phyloP scores from a whole-genome alignment of 176 grass and related monocot species.

The Oropetium thomaeum region DNA sequence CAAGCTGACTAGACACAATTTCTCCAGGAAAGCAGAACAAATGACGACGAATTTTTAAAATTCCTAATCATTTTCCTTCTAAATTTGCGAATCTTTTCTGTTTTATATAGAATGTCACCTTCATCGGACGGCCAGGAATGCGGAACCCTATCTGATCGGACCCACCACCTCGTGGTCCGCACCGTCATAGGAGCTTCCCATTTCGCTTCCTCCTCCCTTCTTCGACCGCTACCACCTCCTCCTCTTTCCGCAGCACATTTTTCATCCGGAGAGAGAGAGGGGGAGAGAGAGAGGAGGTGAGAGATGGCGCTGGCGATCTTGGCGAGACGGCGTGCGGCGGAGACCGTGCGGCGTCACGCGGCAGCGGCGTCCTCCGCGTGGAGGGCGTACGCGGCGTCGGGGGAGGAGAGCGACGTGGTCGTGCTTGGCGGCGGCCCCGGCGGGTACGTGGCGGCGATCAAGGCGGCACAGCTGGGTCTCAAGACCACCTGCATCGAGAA shows the following conservation, averaged over 20 bases:
- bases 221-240: background rate
- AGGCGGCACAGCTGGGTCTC: slow-evolving; percentile 90
- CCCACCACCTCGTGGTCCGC: background rate
- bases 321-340: slow-evolving; percentile 52
- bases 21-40: background rate
- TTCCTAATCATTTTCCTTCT: background rate
- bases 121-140: slow-evolving; percentile 1
- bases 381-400: slow-evolving; percentile 57
- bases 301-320: slow-evolving; percentile 63
- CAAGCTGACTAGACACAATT: too few relatives aligned
- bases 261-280: background rate
- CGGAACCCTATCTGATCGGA: background rate
- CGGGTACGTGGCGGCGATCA: slow-evolving; percentile 95
- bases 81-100: background rate
- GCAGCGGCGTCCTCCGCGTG: slow-evolving; percentile 20
- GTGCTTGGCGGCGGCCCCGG: slow-evolving; percentile 91
- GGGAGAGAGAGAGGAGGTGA: background rate
- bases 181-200: background rate
- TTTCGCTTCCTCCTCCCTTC: slow-evolving; percentile 1
- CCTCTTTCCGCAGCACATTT: background rate
- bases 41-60: background rate
- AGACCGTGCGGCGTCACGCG: slow-evolving; percentile 33
- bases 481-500: slow-evolving; percentile 99
- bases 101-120: too few relatives aligned
- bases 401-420: slow-evolving; percentile 90